A percentile compares a stretch with the other conserved stretches of the same genome.
Conservation (phyloP, 2,329 filamentous ascomycete genomes). For the Xylaria sp. region DNA sequence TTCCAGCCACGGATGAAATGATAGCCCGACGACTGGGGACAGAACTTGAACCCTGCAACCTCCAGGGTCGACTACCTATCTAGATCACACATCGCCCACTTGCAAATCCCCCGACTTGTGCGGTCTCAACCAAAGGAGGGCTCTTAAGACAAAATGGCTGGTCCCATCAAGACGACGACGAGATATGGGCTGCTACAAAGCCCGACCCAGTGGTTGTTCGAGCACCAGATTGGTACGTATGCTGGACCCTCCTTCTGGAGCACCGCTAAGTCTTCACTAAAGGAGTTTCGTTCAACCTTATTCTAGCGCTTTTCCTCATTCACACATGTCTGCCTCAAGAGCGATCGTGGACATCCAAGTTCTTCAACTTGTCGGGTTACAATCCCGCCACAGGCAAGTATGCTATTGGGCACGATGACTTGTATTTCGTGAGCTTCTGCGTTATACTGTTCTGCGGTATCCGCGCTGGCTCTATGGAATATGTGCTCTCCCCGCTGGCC, state of each 20-base stretch:
- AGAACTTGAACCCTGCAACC: conserved; percentile 21
- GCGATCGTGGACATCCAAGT: conserved; percentile 78
- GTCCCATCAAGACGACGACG: conserved; percentile 18
- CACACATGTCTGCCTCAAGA: conserved; percentile 83
- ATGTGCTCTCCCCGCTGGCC: conserved; percentile 82
- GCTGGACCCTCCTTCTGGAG: neutral
- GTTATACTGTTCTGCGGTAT: conserved; percentile 86
- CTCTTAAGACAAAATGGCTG: conserved; percentile 22
- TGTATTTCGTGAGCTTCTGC: conserved; percentile 78
- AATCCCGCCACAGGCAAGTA: conserved; percentile 76
- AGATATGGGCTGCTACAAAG: conserved; percentile 26
- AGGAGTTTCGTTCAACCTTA: conserved; percentile 84
- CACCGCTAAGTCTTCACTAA: conserved; percentile 28
- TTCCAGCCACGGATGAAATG: conserved; percentile 32
- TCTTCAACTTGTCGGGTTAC: conserved; percentile 86
- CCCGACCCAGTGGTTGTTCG: conserved; percentile 33
- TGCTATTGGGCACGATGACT: conserved; percentile 79
- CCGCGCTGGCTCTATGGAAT: conserved; percentile 85
- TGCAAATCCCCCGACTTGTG: conserved; percentile 15
- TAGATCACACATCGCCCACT: conserved; percentile 11
- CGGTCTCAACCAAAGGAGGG: conserved; percentile 9
- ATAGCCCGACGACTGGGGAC: conserved; percentile 26
- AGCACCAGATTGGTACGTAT: conserved; percentile 36
- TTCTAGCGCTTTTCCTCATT: conserved; percentile 80
- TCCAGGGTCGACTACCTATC: conserved; percentile 13